Percentiles rank a stretch among this genome's conserved stretches.
Evolutionary conservation across 768 basidiomycete genomes (phyloP).

Genomic region (Mycena pura): DNA sequence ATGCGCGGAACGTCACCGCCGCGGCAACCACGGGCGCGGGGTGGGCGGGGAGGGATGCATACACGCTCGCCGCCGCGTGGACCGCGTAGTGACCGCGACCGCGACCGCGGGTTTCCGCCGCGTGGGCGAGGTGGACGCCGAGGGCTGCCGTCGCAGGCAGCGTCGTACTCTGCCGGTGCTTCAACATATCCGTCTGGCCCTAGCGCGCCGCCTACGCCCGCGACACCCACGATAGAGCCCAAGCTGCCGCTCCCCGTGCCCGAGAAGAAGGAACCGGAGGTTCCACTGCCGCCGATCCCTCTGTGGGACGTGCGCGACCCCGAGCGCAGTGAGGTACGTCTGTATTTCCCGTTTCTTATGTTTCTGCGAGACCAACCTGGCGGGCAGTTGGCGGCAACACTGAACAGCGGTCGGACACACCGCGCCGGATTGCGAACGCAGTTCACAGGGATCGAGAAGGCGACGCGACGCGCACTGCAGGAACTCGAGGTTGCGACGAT

Average conservation of each 20-base stretch:
- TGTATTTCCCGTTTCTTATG: background rate
- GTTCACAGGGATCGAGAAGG: constrained; percentile 46
- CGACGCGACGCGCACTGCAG: constrained; percentile 56
- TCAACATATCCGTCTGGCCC: constrained; percentile 15
- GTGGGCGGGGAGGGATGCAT: constrained; percentile 22
- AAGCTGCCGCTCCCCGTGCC: background rate
- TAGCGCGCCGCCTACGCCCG: background rate
- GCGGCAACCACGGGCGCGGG: constrained; percentile 30
- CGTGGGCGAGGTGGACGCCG: constrained; percentile 17
- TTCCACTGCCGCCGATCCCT: constrained; percentile 19
- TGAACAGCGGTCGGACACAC: constrained; percentile 41
- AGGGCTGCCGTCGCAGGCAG: constrained; percentile 17
- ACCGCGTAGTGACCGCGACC: constrained; percentile 32
- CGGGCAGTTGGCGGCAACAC: background rate
- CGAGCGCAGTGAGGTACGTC: constrained; percentile 17
- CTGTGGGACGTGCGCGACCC: constrained; percentile 12
- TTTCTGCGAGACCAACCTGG: constrained; percentile 21
- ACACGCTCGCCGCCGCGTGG: constrained; percentile 49
- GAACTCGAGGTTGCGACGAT: constrained; percentile 67
- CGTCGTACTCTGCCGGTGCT: constrained; percentile 3
- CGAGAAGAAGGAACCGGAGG: too few relatives aligned
- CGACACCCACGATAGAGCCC: background rate
- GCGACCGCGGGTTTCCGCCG: constrained; percentile 4
- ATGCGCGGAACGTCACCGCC: constrained; percentile 16
- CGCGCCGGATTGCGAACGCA: constrained; percentile 48